Evolutionary conservation across 306 rosid genomes (phyloP), one percentile per base, ranked within the genome.

Genomic region (Quercus gilva): DNA sequence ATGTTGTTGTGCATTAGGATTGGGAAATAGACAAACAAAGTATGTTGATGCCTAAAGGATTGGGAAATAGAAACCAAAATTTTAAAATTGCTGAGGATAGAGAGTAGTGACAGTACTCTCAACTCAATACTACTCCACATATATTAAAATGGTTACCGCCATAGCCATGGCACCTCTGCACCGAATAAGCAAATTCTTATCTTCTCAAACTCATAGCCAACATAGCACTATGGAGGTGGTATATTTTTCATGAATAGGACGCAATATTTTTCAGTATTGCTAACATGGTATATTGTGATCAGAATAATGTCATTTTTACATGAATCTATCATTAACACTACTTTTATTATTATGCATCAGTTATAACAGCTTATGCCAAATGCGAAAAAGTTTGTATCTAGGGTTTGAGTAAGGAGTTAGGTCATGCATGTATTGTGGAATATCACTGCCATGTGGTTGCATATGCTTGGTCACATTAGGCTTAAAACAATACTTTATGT

Each of bases 361-460:
- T 2, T 41, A 41, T 41, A 41, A 41, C 45, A 41, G 45, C 45
- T 1, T 2, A 35, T 35, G 41, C 9, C 2, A 35, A 35, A 41
- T 41, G 45, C 8, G 45, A 41, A 41, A 41, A 41, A 41, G 45
- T 41, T 8, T 41, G 45, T 41, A 20, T 26, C 4, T 1, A 59
- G 31, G 67, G 33, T 12, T 21, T 23, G 67, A 60, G 67, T 60
- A 23, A 59, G 68, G 51, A 79, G 65, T 63, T 17, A 61, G 25
- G 68, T 19, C 56, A 79, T 74, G 71, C 29, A 65, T n/a, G 37
- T 25, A 69, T 15, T 25, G 19, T 82, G 80, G 33, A 80, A 80
- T 74, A 79, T 80, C 43, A 56, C 3, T 49, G 74, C 29, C 83
- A 89, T 61, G 84, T 89, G 85, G 19, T 55, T 35, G 51, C 78